phyloP scores from a whole-genome alignment of 2,329 filamentous ascomycete species.

The Zymoseptoria passerinii region DNA sequence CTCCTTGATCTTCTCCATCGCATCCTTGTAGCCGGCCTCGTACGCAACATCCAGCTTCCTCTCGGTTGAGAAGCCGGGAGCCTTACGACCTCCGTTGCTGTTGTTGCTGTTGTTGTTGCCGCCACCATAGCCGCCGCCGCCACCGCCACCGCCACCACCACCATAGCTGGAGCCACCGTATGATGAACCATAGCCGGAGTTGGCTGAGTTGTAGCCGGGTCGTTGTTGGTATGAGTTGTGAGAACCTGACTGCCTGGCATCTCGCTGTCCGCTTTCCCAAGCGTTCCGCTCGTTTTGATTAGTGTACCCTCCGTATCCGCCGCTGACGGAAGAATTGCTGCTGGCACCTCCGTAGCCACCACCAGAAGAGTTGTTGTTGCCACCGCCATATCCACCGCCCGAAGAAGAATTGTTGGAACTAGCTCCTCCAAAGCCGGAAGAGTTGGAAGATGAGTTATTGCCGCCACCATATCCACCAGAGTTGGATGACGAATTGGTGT shows the following conservation, averaged over 20 bases:
- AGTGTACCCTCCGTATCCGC: neutral
- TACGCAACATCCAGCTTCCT: constrained; percentile 20
- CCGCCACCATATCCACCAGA: neutral
- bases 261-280: neutral
- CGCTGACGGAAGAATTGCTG: constrained; percentile 2
- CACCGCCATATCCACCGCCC: constrained; percentile 4
- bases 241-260: neutral
- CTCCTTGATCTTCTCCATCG: constrained; percentile 18
- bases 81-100: neutral
- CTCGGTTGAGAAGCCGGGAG: constrained; percentile 13
- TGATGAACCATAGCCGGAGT: neutral
- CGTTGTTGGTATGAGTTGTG: neutral
- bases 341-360: constrained; percentile 1
- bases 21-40: constrained; percentile 19
- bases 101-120: constrained; percentile 2
- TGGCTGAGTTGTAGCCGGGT: neutral
- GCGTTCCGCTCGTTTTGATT: neutral
- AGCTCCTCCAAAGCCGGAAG: constrained; percentile 2
- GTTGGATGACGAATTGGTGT: neutral
- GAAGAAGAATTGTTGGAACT: neutral
- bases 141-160: neutral
- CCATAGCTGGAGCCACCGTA: constrained; percentile 1
- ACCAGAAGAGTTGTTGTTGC: constrained; percentile 4
- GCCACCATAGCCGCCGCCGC: neutral
- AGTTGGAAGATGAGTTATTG: neutral